Base-by-base conservation (phyloP, 352 stramenopile genomes). In the Halophytophthora batemanensis region DNA sequence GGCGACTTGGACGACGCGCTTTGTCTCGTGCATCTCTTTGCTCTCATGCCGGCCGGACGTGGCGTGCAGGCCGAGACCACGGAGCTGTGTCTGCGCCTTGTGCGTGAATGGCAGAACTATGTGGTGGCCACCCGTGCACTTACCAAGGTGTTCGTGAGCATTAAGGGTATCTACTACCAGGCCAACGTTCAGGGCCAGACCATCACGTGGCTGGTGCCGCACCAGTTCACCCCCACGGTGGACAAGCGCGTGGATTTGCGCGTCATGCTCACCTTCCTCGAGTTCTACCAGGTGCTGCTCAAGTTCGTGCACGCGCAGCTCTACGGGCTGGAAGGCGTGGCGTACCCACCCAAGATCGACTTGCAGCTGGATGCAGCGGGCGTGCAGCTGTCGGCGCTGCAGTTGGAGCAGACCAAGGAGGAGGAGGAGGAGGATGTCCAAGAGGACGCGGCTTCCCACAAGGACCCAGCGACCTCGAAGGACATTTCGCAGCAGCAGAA, bases 121-220 rank as follows among this genome's bases (percentile, higher is more conserved):
- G 81, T 98, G 35, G 83, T 91, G 6, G 80, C 84, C 40, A 88
- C 93, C 1, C 76, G 83, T 22, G 80, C 78, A 39, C 85, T 99
- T 37, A 96, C 86, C 29, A 99, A 99, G 77, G 82, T 96, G 8
- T 99, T 99, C 72, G 96, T 99, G 59, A 98, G 86, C 49, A 98
- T 99, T 58, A 99, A 99, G 79, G 97, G 97, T 33, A 88, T 99
- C 41, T 99, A 99, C 76, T 98, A 99, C 74, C 96, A 99, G 67
- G 94, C 95, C 50, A 82, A 92, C 56, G 74, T 98, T 28, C 64
- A 97, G 51, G 91, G 92, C n/a, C 74, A 96, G 64, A 84, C 82
- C 13, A 85, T 99, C 45, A 98, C 97, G 53, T 99, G 97, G 97
- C 73, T 99, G 15, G 87, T 98, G 55, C 97, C 97, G 21, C 97